Base-by-base conservation (phyloP, 179 eudicot genomes). In the Actinidia arguta region DNA sequence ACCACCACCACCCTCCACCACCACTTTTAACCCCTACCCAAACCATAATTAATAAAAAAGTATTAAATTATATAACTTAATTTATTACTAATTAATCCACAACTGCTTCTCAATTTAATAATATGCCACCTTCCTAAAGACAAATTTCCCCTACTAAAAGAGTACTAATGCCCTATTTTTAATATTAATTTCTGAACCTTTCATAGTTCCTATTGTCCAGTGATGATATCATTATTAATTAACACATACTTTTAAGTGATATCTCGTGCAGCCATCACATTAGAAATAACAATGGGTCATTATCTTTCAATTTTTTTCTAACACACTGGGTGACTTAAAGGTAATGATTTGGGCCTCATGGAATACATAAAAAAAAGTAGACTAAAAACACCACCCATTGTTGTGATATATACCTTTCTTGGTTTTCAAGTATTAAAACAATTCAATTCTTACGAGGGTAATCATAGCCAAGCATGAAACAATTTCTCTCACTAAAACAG, bases 11-110 rank as follows among this genome's bases (percentile, higher is more conserved):
- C n/a, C n/a, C 58, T 62, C 77, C 82, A 79, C 85, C 78, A 48
- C 79, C 83, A 76, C 46, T 75, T 36, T 82, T 70, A 70, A 69
- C 81, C 73, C 82, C 74, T 73, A 78, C 69, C 73, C 72, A 27
- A 63, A 59, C 70, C 87, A 86, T 72, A 56, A 67, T 59, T 76
- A 76, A 24, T 1, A 51, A 22, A 24, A 27, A 61, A 14, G 31
- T 14, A 10, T 22, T 22, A 8, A 44, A 27, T 16, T 46, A 64
- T 51, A 8, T 64, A 17, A 6, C 31, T 18, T 11, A 10, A 63
- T 63, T 46, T 47, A 55, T 69, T 67, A n/a, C 50, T 44, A 67
- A 75, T 70, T 51, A 7, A 13, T 70, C 76, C 69, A 56, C 50
- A 66, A 67, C 59, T 68, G 62, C 70, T 17, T 69, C 36, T 75